A percentile compares a stretch with the other conserved stretches of the same genome.
Conservation (phyloP, 768 basidiomycete species). For the Neoboletus subvelutipes region DNA sequence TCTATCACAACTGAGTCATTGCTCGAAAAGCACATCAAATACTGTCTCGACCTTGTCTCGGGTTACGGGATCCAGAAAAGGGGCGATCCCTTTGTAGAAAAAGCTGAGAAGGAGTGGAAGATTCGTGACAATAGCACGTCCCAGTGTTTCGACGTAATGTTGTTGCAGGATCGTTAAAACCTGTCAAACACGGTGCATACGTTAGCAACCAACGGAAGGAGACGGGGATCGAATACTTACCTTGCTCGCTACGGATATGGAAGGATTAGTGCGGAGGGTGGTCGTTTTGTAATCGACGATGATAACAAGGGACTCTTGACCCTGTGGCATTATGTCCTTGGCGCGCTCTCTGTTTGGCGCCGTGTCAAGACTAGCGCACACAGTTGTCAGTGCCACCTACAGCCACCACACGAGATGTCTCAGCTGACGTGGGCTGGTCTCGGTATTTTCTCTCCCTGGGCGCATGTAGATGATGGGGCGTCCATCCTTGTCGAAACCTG, state of each 20-base stretch:
- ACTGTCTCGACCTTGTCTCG: conserved; percentile 65
- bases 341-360: conserved; percentile 69
- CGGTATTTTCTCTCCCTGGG: conserved; percentile 84
- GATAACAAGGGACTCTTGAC: conserved; percentile 80
- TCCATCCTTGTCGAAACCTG: conserved; percentile 83
- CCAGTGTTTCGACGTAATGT: conserved; percentile 88
- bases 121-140: conserved; percentile 80
- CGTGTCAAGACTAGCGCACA: conserved; percentile 7
- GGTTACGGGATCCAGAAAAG: conserved; percentile 86
- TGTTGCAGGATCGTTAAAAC: conserved; percentile 80
- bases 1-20: conserved; percentile 40
- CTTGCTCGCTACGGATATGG: conserved; percentile 76
- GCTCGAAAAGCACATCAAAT: neutral
- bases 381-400: conserved; percentile 43
- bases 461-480: conserved; percentile 90
- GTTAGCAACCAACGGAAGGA: neutral
- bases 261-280: conserved; percentile 80
- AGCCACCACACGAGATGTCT: conserved; percentile 85
- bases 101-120: conserved; percentile 72
- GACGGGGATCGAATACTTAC: conserved; percentile 29
- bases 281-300: conserved; percentile 84
- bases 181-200: conserved; percentile 26
- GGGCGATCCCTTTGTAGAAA: conserved; percentile 81
- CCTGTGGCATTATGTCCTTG: conserved; percentile 83
- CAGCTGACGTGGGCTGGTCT: conserved; percentile 72